These are phyloP conservation scores for Pinus taeda DNA, from an alignment of 75 land plant genomes.

Conservation along the genomic window DNA sequence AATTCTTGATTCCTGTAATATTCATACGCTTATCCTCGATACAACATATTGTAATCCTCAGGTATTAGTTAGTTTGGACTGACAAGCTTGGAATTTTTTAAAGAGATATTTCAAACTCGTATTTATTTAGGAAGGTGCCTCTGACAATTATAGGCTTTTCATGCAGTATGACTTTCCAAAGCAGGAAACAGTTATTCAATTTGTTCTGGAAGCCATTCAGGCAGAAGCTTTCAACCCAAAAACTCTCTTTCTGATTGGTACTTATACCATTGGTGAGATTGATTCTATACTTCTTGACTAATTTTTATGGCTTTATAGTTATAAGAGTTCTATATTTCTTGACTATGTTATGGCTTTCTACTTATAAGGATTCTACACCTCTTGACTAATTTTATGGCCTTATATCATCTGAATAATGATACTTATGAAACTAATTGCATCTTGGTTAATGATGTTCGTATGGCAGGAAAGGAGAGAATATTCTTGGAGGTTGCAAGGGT, in stretches of 20 bases:
- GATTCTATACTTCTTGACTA: background rate
- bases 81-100: background rate
- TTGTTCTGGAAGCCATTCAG: conserved; percentile 97
- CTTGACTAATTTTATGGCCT: no score
- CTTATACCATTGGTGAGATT: conserved; percentile 81
- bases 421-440: background rate
- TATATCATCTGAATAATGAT: background rate
- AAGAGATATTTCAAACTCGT: no score
- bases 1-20: conserved; percentile 32
- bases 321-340: no score
- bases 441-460: background rate
- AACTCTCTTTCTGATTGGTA: conserved; percentile 95
- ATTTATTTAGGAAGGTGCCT: background rate
- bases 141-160: background rate
- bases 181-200: conserved; percentile 92
- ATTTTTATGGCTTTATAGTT: background rate
- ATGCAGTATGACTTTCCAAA: conserved; percentile 98
- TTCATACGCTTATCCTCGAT: conserved; percentile 90
- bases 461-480: conserved; percentile 87
- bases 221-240: conserved; percentile 94
- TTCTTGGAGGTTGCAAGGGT: conserved; percentile 89
- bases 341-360: no score
- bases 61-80: conserved; percentile 29
- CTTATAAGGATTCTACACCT: no score
- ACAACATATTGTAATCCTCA: conserved; percentile 97